Base-by-base conservation (phyloP, 225 moss, liverwort and hornwort species). In the Physcomitrellopsis africana region DNA sequence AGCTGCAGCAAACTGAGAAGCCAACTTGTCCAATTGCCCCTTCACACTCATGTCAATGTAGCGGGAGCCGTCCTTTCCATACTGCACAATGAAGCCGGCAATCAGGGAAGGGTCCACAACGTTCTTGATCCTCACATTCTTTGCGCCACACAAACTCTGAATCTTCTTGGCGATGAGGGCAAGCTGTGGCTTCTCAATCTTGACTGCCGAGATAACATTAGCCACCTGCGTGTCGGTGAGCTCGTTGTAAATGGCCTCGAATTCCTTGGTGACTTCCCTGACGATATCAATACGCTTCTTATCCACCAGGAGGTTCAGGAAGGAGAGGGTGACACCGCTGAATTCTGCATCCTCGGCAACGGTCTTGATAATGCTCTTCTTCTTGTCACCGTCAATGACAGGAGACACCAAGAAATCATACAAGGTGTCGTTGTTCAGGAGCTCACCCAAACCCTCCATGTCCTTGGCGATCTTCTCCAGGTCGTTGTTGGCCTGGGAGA, bases 101-200 rank as follows among this genome's bases (percentile, higher is more conserved):
- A 97, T 97, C 70, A 97, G 52, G 11, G 94, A 84, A 8, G 93
- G 82, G 66, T 97, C 97, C 27, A 94, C 90, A 1, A 93, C 89
- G 73, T 97, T 97, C 87, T 88, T 97, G 60, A 97, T 91, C 85
- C 94, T 84, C 56, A 97, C 97, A 23, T 97, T 97, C 91, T 90
- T 94, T 2, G 97, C 90, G n/a, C 89, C 90, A 52, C 87, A 90
- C 78, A 97, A 68, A 74, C 83, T 91, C 85, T 93, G 94, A 60
- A 97, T 97, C 85, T 97, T 97, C 84, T 97, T 97, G 0, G 97
- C 97, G 51, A 97, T 94, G 19, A 97, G 84, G 8, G 94, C 94
- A 3, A 97, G 73, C 84, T 97, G 97, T 7, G 92, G 88, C 81
- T 97, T 94, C 83, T 97, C 94, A 44, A 97, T 93, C 86, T 94